Evolutionary conservation across 441 rosid genomes (phyloP), one percentile per base, ranked within the genome.

Genomic region (Manihot esculenta): DNA sequence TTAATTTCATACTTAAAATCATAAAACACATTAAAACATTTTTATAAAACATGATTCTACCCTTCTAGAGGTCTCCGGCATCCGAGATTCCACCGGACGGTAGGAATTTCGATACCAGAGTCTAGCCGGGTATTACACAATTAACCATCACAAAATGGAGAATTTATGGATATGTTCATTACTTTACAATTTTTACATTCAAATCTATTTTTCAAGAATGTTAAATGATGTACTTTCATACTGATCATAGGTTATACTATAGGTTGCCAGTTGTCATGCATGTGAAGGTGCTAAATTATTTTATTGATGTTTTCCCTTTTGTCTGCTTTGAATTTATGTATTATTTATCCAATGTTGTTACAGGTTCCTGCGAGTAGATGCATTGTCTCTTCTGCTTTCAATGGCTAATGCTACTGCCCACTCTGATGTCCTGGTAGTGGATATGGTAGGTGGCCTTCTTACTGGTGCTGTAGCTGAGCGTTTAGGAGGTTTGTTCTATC

Each of bases 381-480:
- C 88, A 55, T 79, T 94, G 68, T 92, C 96, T 56, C 88, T 92
- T 75, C 78, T 94, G 73, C 90, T 94, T 77, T 86, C 92, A 53
- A 80, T 90, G 94, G 93, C 92, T 76, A 92, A 94, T 79, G 87
- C 90, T 73, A 76, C 88, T 18, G 87, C 89, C 26, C 79, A 86
- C 77, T 84, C 87, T 18, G 90, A 94, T 78, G 82, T 94, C 50
- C 90, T 94, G 63, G 88, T 90, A 44, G 86, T 88, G 71, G 99
- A 94, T 85, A 86, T 84, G 91, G 88, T 90, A 77, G 97, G 97
- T 75, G 99, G 97, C 53, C 94, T 94, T 77, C 74, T 92, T 74
- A 87, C 96, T 67, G 97, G 97, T 78, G 97, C 97, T 58, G 94
- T 94, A 71, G 96, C 97, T 65, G 97, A 92, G 77, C 89, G 94